Conservation (phyloP, 2,329 filamentous ascomycete genomes). For the Ascochyta lentis region DNA sequence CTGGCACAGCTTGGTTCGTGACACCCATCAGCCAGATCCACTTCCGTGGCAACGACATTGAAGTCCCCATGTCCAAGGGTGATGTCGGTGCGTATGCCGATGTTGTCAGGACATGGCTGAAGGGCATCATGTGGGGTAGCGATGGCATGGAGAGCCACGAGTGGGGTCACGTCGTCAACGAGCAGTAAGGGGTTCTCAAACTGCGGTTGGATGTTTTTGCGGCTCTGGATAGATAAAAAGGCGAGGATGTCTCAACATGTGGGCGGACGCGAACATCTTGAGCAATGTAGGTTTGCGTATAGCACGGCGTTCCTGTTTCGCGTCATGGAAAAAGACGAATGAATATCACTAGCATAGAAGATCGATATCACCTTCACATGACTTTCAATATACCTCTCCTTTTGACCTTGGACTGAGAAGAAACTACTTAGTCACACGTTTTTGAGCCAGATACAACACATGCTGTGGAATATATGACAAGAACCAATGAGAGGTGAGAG, state of each 20-base stretch:
- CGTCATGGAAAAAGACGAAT: conserved; percentile 4
- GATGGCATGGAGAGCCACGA: conserved; percentile 52
- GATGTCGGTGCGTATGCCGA: conserved; percentile 52
- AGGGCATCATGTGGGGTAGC: conserved; percentile 58
- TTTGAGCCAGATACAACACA: background rate
- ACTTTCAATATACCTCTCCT: too few relatives aligned
- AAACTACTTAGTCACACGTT: too few relatives aligned
- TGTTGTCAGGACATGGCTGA: conserved; percentile 55
- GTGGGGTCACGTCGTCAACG: conserved; percentile 56
- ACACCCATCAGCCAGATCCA: conserved; percentile 55
- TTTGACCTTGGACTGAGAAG: too few relatives aligned
- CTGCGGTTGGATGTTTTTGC: background rate
- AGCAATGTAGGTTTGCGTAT: conserved; percentile 4
- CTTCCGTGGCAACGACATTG: conserved; percentile 53
- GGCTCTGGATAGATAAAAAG: conserved; percentile 1
- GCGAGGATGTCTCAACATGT: background rate
- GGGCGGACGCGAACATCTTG: background rate
- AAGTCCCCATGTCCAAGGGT: conserved; percentile 51
- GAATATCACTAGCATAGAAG: background rate
- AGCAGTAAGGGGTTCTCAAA: conserved; percentile 30
- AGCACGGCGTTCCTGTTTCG: conserved; percentile 13
- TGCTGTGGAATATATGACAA: background rate
- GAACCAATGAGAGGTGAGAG: conserved; percentile 17
- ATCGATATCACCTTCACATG: too few relatives aligned
- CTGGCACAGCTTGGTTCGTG: conserved; percentile 75